Conservation (phyloP, 2,329 filamentous ascomycete genomes). For the Botryosphaeria dothidea region DNA sequence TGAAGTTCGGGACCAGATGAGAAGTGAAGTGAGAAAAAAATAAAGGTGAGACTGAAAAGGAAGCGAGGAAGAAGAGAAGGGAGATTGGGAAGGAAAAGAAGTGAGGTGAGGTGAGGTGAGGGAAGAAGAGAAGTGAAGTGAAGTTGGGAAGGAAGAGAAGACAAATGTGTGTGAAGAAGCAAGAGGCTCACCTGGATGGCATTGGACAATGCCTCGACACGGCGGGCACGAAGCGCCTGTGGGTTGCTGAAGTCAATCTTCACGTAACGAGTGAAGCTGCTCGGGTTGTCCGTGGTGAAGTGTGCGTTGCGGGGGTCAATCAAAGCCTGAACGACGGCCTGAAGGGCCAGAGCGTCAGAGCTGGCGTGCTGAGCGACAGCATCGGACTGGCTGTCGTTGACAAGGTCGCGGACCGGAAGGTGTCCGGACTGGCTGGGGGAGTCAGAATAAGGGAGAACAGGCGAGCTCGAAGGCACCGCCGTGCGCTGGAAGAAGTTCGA, state of each 20-base stretch:
- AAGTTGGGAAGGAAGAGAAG: neutral
- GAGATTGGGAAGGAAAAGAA: neutral
- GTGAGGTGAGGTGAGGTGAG: neutral
- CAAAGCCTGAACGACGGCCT: neutral
- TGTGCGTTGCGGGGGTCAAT: neutral
- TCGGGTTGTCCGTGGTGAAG: neutral
- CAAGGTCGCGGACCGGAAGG: neutral
- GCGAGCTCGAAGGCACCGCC: neutral
- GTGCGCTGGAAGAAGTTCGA: neutral
- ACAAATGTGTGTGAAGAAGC: neutral
- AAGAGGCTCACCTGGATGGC: neutral
- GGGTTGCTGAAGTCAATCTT: neutral
- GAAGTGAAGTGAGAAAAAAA: constrained; percentile 13
- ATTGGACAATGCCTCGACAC: neutral
- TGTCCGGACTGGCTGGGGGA: neutral
- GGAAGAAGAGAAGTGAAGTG: neutral
- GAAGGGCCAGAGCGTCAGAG: neutral
- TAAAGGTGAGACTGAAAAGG: too few species aligned
- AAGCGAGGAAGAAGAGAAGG: neutral
- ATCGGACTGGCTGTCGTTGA: neutral
- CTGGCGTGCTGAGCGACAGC: neutral
- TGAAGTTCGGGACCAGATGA: neutral
- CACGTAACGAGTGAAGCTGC: neutral
- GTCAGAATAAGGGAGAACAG: neutral
- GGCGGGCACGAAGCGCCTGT: neutral